Conservation (phyloP, 2,329 filamentous ascomycete species). For the Plectosphaerella sp. region DNA sequence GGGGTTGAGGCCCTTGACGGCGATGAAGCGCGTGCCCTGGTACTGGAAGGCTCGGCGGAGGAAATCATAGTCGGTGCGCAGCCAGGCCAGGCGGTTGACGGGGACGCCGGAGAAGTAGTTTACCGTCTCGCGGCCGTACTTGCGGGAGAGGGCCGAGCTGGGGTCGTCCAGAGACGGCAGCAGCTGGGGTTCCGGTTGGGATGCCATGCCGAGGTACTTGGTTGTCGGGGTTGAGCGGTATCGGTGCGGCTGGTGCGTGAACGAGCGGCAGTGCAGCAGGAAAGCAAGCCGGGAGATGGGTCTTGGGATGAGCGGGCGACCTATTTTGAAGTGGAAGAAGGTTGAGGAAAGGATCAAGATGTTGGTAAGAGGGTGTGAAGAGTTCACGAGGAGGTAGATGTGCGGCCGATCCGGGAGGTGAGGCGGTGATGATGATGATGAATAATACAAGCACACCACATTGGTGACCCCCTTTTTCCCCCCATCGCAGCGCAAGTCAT, state of each 20-base stretch:
- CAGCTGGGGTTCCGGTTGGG: slow-evolving; percentile 30
- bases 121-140: slow-evolving; percentile 73
- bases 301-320: neutral
- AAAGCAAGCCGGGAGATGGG: neutral
- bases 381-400: neutral
- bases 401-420: neutral
- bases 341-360: neutral
- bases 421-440: neutral
- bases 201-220: slow-evolving; percentile 19
- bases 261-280: neutral
- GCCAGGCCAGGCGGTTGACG: slow-evolving; percentile 75
- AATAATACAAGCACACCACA: neutral
- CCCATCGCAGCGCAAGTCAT: no score
- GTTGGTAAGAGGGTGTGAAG: neutral
- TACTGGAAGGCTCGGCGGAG: slow-evolving; percentile 63
- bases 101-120: slow-evolving; percentile 82
- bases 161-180: slow-evolving; percentile 37
- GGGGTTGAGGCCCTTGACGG: slow-evolving; percentile 75
- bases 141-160: slow-evolving; percentile 66
- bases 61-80: slow-evolving; percentile 68
- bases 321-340: neutral
- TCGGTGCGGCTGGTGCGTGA: neutral
- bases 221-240: neutral
- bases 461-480: no score
- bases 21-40: slow-evolving; percentile 65